Conservation (phyloP, 2,329 filamentous ascomycete genomes). For the Cladosporium oxysporum region DNA sequence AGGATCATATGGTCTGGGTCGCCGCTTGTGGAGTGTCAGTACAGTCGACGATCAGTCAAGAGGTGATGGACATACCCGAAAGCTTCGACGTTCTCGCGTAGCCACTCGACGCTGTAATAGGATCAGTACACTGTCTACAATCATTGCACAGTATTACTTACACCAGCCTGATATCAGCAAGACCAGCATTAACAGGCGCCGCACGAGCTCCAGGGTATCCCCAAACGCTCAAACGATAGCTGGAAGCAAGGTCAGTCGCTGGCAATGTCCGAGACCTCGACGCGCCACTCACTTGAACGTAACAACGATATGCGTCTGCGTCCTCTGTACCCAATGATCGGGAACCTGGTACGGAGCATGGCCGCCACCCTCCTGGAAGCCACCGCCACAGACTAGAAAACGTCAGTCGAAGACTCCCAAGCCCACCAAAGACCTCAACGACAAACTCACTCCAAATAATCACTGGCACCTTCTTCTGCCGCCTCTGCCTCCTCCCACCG, state of each 20-base stretch:
- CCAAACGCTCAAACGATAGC: slow-evolving; percentile 27
- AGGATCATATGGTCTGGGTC: slow-evolving; percentile 25
- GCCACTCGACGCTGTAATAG: slow-evolving; percentile 23
- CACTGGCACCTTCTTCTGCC: slow-evolving; percentile 5
- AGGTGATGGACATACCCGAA: slow-evolving; percentile 19
- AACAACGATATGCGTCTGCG: slow-evolving; percentile 44
- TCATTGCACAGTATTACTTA: too few relatives aligned
- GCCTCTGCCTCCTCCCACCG: neutral
- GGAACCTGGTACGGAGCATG: slow-evolving; percentile 48
- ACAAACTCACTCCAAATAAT: slow-evolving; percentile 18
- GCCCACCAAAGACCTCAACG: too few relatives aligned
- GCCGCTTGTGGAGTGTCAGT: slow-evolving; percentile 8
- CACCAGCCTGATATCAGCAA: slow-evolving; percentile 26
- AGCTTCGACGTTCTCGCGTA: slow-evolving; percentile 24
- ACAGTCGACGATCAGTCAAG: too few relatives aligned
- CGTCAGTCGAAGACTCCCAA: neutral
- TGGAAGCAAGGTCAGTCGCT: neutral
- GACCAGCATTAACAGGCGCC: slow-evolving; percentile 23
- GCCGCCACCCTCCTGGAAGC: slow-evolving; percentile 45
- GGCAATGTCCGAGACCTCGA: neutral
- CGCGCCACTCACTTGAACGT: slow-evolving; percentile 31
- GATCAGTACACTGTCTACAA: too few relatives aligned
- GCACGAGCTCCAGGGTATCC: slow-evolving; percentile 24
- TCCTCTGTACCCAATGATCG: slow-evolving; percentile 42
- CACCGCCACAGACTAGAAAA: slow-evolving; percentile 51